These are phyloP conservation scores for Groenewaldozyma sp. DNA, from an alignment of 1,139 yeast genomes.

Conservation along the genomic window DNA sequence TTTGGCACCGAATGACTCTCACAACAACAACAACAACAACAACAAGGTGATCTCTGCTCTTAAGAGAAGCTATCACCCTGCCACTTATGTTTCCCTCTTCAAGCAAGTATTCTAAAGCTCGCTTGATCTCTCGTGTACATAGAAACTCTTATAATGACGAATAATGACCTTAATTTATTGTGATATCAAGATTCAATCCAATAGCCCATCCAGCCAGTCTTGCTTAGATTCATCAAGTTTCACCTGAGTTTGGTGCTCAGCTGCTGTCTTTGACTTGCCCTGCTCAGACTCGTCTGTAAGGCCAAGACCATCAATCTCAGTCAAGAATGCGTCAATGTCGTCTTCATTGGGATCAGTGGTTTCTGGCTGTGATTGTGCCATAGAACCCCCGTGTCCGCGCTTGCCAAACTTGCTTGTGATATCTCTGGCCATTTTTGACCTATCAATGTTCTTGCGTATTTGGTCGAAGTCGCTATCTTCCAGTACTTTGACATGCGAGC, in stretches of 20 bases:
- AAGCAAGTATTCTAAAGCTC: neutral
- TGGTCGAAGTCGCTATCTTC: constrained; percentile 15
- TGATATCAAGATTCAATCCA: constrained; percentile 6
- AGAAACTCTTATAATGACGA: no score
- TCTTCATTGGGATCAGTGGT: constrained; percentile 15
- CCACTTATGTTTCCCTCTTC: neutral
- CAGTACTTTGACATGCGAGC: no score
- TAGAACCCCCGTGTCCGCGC: neutral
- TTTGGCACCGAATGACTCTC: neutral
- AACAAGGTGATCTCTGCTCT: neutral
- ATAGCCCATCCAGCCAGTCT: constrained; percentile 19
- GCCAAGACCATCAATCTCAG: constrained; percentile 13
- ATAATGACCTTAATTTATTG: neutral
- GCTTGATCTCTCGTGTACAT: neutral
- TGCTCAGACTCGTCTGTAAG: neutral
- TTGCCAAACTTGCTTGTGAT: constrained; percentile 18
- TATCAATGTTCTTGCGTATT: constrained; percentile 17
- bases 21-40: neutral
- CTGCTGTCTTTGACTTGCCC: neutral
- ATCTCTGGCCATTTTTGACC: constrained; percentile 15
- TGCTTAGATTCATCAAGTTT: constrained; percentile 13
- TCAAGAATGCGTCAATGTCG: constrained; percentile 26
- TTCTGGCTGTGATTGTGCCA: neutral
- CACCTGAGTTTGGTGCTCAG: neutral
- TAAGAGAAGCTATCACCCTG: neutral